A percentile compares a stretch with the other conserved stretches of the same genome.
Conservation (phyloP, 768 basidiomycete species). For the Termitomyces titanicus region DNA sequence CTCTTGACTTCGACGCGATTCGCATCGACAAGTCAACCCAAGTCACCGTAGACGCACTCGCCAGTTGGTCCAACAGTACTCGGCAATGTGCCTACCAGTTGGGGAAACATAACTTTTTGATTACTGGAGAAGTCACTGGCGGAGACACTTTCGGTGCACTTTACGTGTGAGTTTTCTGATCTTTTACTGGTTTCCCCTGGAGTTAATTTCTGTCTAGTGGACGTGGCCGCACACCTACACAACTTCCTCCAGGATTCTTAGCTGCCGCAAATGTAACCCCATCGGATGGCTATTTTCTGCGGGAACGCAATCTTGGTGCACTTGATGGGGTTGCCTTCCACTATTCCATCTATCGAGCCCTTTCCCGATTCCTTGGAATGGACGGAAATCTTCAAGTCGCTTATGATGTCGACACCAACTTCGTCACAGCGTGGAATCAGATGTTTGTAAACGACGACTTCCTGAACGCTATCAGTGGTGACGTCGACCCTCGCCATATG, state of each 20-base stretch:
- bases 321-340: slow-evolving; percentile 88
- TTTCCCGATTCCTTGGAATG: slow-evolving; percentile 90
- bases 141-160: slow-evolving; percentile 87
- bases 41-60: slow-evolving; percentile 77
- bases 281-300: slow-evolving; percentile 69
- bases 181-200: background rate
- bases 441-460: slow-evolving; percentile 90
- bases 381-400: slow-evolving; percentile 92
- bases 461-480: slow-evolving; percentile 61
- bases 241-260: slow-evolving; percentile 65
- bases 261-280: slow-evolving; percentile 65
- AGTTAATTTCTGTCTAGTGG: slow-evolving; percentile 45
- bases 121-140: slow-evolving; percentile 92
- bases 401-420: slow-evolving; percentile 79
- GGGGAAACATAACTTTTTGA: slow-evolving; percentile 86
- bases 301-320: slow-evolving; percentile 53
- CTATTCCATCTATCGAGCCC: slow-evolving; percentile 87
- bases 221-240: slow-evolving; percentile 79
- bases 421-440: slow-evolving; percentile 87
- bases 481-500: slow-evolving; percentile 83
- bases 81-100: slow-evolving; percentile 68
- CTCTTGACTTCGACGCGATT: slow-evolving; percentile 90
- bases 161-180: slow-evolving; percentile 58
- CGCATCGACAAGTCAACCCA: slow-evolving; percentile 96
- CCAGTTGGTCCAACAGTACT: slow-evolving; percentile 71